Evolutionary conservation across 768 basidiomycete species (phyloP), one percentile per base, ranked within the genome.

Genomic region (Psilocybe subaeruginosa): DNA sequence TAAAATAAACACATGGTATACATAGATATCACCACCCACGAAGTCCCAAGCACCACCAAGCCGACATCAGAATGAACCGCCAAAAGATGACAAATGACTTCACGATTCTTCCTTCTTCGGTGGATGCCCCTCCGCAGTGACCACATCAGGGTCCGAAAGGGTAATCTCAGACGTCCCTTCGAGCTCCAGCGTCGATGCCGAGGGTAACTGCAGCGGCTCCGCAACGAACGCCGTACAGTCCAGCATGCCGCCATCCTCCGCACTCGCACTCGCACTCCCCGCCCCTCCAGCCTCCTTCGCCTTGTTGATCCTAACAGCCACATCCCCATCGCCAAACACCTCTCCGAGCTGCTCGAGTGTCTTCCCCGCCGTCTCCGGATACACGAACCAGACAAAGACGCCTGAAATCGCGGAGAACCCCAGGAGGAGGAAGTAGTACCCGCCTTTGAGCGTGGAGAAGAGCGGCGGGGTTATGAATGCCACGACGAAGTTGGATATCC

Each of bases 401-500:
- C 78, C 74, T 3, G 80, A 82, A 47, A 80, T 53, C 64, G 77
- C 46, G 62, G 81, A 80, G 65, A 78, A 83, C 27, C 78, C 80
- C 39, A 80, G 71, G 56, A 84, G 74, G 47, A 84, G 69, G 66
- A 85, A 84, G 73, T 83, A 85, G 67, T 81, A 83, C 0, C 80
- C 82, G 29, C 77, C 83, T 8, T 66, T 60, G 67, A 83, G 72
- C 46, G 66, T 67, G 8, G 74, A 60, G 68, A 85, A 83, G 52
- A 84, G 74, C 0, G 82, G 78, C 0, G 86, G 85, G 8, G 76
- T 73, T 59, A 78, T 77, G 68, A 79, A 77, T 12, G 82, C 82
- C 71, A 88, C 82, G 69, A 79, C 78, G 64, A 85, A 88, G 75
- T 91, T 89, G 78, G 83, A 88, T 64, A 87, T 71, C 88, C 89